Percentiles rank a stretch among this genome's conserved stretches.
Evolutionary conservation across 441 rosid genomes (phyloP).

Genomic region (Aquilaria agallochum): DNA sequence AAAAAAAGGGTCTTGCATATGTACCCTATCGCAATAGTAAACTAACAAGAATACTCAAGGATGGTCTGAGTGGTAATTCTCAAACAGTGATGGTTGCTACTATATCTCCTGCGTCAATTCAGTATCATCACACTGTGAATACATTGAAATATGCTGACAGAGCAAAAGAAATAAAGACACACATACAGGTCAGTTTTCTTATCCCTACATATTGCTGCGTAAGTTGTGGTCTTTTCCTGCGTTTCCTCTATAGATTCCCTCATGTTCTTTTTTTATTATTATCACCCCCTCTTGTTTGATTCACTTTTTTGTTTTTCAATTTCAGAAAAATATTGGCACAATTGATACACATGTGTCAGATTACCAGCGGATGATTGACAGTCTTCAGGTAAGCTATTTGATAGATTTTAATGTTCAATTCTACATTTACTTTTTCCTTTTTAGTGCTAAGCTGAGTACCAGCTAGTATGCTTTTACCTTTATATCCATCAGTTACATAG

Average conservation of each 20-base stretch:
- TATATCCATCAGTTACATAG: too few species aligned
- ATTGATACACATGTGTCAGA: conserved; percentile 82
- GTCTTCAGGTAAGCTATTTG: conserved; percentile 69
- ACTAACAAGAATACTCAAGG: conserved; percentile 92
- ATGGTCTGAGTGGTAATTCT: conserved; percentile 76
- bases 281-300: not conserved
- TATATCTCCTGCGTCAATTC: conserved; percentile 75
- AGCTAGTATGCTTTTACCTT: too few species aligned
- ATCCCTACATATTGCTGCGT: too few species aligned
- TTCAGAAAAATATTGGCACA: conserved; percentile 90
- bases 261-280: not conserved
- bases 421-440: not conserved
- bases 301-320: conserved; percentile 12
- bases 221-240: not conserved
- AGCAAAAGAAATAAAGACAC: conserved; percentile 95
- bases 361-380: conserved; percentile 95
- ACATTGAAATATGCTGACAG: conserved; percentile 93
- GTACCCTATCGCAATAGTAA: conserved; percentile 97
- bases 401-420: conserved; percentile 2
- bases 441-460: not conserved
- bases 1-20: conserved; percentile 95
- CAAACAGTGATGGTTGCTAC: conserved; percentile 88
- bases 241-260: conserved; percentile 8
- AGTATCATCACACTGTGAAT: conserved; percentile 90
- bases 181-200: conserved; percentile 61